Base-by-base conservation (phyloP, 2,329 filamentous ascomycete species). In the Lecanoromycetidae sp. region DNA sequence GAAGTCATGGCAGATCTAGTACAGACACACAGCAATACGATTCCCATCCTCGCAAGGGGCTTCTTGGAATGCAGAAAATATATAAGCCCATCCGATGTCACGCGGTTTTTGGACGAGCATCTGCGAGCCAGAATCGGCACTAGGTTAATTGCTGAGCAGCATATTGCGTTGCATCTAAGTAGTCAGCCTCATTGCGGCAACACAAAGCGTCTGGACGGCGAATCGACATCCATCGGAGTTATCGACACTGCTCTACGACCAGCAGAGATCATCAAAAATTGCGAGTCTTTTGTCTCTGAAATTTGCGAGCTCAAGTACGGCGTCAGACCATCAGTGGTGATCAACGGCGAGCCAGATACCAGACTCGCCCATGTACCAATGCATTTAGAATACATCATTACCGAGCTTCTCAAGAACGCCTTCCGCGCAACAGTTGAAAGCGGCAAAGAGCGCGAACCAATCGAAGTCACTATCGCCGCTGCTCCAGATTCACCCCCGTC, bases 221-320 rank as follows among this genome's bases (percentile, higher is more conserved):
- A 45, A 15, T 67, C 70, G 0, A 82, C 79, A 44, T 95, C 90
- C 61, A 93, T 95, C 53, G 91, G 91, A 44, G 87, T 95, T 19
- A 96, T 98, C 52, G 90, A 98, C 66, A 95, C 91, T 0, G 81
- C 80, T 2, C 71, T 98, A 8, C 80, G 80, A 29, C 91, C 91
- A 0, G 84, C 87, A 0, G 75, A 77, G 37, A 85, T 90, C 34
- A 78, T 96, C 35, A 80, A 88, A 56, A 76, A 78, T 5, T 96
- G 90, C 65, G 88, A 88, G 44, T 80, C 82, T 50, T 93, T 91
- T 52, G 91, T 98, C 0, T 86, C 85, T 32, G 91, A 96, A 60
- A 94, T 96, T 52, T 96, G 90, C 68, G 91, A 96, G 69, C 75
- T 95, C 29, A 90, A 91, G 52, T 98, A 98, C 60, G 91, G 91